Evolutionary conservation across 2,329 filamentous ascomycete genomes (phyloP).

Genomic region (Cadophora luteo-olivacea): DNA sequence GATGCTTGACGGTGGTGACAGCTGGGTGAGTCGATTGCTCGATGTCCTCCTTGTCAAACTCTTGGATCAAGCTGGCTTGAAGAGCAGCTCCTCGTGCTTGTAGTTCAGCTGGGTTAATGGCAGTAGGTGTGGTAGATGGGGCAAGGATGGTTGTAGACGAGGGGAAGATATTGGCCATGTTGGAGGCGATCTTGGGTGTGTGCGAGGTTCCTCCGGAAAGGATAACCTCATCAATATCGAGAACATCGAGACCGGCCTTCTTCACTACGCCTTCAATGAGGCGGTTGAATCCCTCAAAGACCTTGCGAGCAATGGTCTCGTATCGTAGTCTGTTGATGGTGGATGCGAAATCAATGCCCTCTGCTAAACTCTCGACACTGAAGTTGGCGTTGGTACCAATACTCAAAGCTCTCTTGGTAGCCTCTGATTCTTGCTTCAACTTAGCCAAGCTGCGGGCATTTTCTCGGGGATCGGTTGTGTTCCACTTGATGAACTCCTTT

Average conservation of each 20-base stretch:
- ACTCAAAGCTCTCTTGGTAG: constrained; percentile 89
- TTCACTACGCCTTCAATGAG: constrained; percentile 84
- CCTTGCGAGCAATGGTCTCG: constrained; percentile 85
- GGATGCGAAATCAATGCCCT: constrained; percentile 88
- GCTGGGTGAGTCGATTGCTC: constrained; percentile 95
- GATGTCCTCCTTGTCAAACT: constrained; percentile 93
- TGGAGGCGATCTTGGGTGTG: constrained; percentile 88
- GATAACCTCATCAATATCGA: constrained; percentile 95
- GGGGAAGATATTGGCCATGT: constrained; percentile 82
- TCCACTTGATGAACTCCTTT: constrained; percentile 98
- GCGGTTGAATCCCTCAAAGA: constrained; percentile 86
- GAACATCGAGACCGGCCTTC: constrained; percentile 90
- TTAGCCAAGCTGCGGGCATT: constrained; percentile 87
- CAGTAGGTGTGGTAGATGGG: constrained; percentile 76
- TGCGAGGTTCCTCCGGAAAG: constrained; percentile 91
- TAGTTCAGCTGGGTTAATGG: constrained; percentile 94
- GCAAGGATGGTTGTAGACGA: constrained; percentile 79
- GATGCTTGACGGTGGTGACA: constrained; percentile 92
- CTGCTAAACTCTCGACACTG: constrained; percentile 88
- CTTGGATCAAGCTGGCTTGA: constrained; percentile 91
- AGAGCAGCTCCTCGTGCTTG: constrained; percentile 89
- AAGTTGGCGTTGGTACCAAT: constrained; percentile 88
- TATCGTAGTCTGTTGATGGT: constrained; percentile 94
- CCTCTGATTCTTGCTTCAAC: constrained; percentile 88
- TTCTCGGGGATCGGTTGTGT: constrained; percentile 80